phyloP scores from a whole-genome alignment of 2,329 filamentous ascomycete genomes.

The Chrysoporthe puriensis region DNA sequence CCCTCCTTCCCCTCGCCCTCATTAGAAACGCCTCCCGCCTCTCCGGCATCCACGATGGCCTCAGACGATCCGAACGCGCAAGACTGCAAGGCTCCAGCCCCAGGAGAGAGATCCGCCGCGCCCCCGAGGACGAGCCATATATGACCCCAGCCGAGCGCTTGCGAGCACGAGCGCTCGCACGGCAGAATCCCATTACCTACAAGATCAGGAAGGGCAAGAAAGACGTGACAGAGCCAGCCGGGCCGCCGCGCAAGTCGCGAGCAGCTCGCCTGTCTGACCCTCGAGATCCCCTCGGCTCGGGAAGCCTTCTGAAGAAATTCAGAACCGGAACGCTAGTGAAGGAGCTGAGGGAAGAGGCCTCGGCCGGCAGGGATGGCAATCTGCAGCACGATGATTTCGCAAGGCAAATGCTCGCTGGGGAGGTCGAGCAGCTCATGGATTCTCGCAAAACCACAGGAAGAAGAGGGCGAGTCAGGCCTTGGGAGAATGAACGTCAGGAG shows the following conservation, averaged over 20 bases:
- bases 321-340: slow-evolving; percentile 50
- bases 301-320: slow-evolving; percentile 58
- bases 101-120: slow-evolving; percentile 24
- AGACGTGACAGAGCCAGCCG: slow-evolving; percentile 50
- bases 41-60: slow-evolving; percentile 70
- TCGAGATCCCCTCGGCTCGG: slow-evolving; percentile 54
- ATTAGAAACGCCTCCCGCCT: slow-evolving; percentile 56
- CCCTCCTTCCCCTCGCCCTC: slow-evolving; percentile 19
- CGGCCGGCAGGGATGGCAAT: slow-evolving; percentile 20
- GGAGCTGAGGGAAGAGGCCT: slow-evolving; percentile 33
- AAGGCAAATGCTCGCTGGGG: slow-evolving; percentile 21
- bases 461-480: neutral
- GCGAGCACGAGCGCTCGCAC: slow-evolving; percentile 30
- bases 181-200: slow-evolving; percentile 32
- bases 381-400: slow-evolving; percentile 26
- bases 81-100: slow-evolving; percentile 37
- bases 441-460: slow-evolving; percentile 2
- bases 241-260: slow-evolving; percentile 25
- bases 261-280: slow-evolving; percentile 53
- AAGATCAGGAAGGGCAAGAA: slow-evolving; percentile 53
- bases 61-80: slow-evolving; percentile 50
- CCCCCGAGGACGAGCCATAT: slow-evolving; percentile 19
- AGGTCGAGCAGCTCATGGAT: slow-evolving; percentile 4
- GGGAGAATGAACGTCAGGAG: neutral
- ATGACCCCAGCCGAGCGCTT: slow-evolving; percentile 34